These are phyloP conservation scores for Aspergillus pseudotamarii DNA, from an alignment of 2,329 filamentous ascomycete genomes.

Conservation along the genomic window DNA sequence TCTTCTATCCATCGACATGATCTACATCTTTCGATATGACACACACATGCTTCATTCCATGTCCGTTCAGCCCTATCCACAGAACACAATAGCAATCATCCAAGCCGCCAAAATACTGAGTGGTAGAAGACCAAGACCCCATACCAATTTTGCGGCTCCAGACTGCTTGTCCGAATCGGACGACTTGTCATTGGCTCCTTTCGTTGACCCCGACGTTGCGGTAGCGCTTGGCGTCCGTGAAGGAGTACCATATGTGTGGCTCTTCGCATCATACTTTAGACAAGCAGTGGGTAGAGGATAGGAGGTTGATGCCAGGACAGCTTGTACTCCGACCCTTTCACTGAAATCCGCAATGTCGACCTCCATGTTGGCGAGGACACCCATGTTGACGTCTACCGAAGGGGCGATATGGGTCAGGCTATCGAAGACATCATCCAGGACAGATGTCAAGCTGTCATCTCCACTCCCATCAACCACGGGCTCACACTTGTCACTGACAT, in stretches of 20 bases:
- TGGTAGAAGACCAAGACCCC: neutral
- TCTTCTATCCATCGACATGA: no score
- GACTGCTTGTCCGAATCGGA: neutral
- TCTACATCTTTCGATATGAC: neutral
- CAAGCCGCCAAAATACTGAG: neutral
- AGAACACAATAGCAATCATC: neutral
- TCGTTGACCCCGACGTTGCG: neutral
- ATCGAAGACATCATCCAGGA: slow-evolving; percentile 1
- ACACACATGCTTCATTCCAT: neutral
- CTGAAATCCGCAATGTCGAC: slow-evolving; percentile 10
- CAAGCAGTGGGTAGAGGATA: slow-evolving; percentile 23
- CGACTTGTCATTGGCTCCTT: neutral
- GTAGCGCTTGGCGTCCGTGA: slow-evolving; percentile 1
- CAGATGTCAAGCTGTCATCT: neutral
- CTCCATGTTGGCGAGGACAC: slow-evolving; percentile 20
- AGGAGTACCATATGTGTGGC: neutral
- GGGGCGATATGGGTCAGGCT: slow-evolving; percentile 22
- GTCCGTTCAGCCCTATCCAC: neutral
- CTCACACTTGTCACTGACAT: slow-evolving; percentile 25
- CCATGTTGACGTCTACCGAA: slow-evolving; percentile 22
- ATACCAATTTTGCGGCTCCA: neutral
- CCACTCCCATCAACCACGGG: neutral
- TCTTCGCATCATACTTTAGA: slow-evolving; percentile 21
- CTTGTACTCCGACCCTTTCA: neutral
- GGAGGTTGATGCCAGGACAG: slow-evolving; percentile 13